Evolutionary conservation across 768 basidiomycete species (phyloP).

Genomic region (Pleurotus salmoneostramineus): DNA sequence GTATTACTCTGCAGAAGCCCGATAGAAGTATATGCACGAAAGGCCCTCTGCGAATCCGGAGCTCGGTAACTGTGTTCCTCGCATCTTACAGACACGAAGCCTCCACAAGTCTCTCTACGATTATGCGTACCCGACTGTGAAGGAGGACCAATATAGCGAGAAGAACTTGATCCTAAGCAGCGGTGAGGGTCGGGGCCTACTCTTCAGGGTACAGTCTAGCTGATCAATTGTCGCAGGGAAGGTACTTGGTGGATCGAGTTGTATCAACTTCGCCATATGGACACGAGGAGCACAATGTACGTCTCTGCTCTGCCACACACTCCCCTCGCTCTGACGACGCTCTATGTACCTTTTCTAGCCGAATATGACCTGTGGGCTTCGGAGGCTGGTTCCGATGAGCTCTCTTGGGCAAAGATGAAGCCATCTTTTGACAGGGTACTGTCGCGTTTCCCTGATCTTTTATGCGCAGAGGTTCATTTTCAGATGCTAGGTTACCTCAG

Average conservation of each 20-base stretch:
- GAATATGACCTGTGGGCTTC: conserved; percentile 6
- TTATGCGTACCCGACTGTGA: background rate
- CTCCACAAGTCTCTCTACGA: conserved; percentile 4
- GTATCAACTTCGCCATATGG: conserved; percentile 8
- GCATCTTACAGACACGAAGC: conserved; percentile 4
- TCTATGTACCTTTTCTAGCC: background rate
- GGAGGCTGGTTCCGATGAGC: background rate
- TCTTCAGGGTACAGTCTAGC: background rate
- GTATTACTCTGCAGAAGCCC: background rate
- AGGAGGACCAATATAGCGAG: background rate
- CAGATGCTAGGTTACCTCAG: background rate
- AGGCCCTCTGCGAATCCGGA: background rate
- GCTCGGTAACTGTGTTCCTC: conserved; percentile 4
- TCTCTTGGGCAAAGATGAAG: conserved; percentile 1
- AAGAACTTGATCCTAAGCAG: background rate
- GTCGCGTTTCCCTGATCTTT: too few species aligned
- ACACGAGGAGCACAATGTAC: background rate
- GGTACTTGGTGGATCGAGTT: conserved; percentile 6
- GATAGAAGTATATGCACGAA: background rate
- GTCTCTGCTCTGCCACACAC: background rate
- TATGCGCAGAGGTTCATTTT: background rate
- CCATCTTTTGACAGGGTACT: conserved; percentile 1
- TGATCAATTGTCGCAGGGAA: background rate
- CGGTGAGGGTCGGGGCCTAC: background rate
- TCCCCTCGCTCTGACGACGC: background rate